Percentiles rank a stretch among this genome's conserved stretches.
phyloP scores from a whole-genome alignment of 1,139 yeast genomes.

The Suhomyces chickasaworum region DNA sequence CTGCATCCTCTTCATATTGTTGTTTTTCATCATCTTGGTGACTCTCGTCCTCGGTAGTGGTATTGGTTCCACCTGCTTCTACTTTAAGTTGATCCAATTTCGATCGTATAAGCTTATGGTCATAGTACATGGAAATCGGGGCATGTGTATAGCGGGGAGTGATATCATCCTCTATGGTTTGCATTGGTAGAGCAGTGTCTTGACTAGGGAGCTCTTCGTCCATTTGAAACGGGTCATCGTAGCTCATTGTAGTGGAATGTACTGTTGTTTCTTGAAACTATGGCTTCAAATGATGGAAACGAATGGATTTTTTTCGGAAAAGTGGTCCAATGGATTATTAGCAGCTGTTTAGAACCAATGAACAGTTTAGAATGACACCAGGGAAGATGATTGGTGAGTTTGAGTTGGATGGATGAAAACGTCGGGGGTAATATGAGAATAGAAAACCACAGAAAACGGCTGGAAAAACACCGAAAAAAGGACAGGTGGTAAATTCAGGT shows the following conservation, averaged over 20 bases:
- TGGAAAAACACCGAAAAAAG: not conserved
- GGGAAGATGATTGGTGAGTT: not conserved
- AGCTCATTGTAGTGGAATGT: constrained; percentile 24
- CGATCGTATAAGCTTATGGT: constrained; percentile 38
- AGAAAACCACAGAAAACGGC: not conserved
- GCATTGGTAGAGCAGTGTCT: not conserved
- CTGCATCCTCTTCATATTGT: constrained; percentile 45
- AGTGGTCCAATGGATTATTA: not conserved
- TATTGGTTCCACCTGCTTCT: constrained; percentile 20
- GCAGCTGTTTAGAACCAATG: too few species aligned
- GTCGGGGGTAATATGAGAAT: not conserved
- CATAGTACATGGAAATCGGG: constrained; percentile 20
- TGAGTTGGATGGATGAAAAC: not conserved
- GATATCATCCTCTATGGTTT: constrained; percentile 16
- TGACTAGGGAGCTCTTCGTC: constrained; percentile 39
- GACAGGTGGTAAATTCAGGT: not conserved
- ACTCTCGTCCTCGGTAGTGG: constrained; percentile 29
- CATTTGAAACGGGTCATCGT: constrained; percentile 51
- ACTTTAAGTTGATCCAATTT: constrained; percentile 32
- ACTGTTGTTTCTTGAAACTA: not conserved
- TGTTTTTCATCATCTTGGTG: constrained; percentile 11
- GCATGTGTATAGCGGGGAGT: constrained; percentile 22
- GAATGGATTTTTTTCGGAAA: not conserved
- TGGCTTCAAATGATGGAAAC: not conserved
- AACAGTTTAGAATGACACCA: too few species aligned